Percentiles rank a stretch among this genome's conserved stretches.
These are phyloP conservation scores for Debaryomyces robertsiae DNA, from an alignment of 1,139 yeast species.

Conservation along the genomic window DNA sequence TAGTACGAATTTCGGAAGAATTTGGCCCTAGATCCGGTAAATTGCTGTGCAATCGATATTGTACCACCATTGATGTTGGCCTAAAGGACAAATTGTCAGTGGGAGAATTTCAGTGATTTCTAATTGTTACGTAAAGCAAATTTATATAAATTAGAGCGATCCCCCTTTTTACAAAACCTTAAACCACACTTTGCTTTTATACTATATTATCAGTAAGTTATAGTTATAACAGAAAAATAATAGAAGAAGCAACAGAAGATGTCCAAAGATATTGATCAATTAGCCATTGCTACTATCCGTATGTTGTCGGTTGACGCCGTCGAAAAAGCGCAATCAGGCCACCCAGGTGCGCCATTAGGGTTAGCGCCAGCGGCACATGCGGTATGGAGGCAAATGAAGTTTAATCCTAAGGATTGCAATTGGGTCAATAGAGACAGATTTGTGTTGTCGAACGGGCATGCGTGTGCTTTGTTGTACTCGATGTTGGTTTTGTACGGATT, in stretches of 20 bases:
- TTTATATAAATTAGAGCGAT: slow-evolving; percentile 7
- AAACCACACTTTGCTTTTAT: slow-evolving; percentile 1
- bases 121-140: slow-evolving; percentile 7
- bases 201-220: slow-evolving; percentile 7
- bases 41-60: slow-evolving; percentile 4
- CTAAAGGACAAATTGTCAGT: slow-evolving; percentile 7
- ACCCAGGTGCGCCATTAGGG: slow-evolving; percentile 99
- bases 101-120: slow-evolving; percentile 5
- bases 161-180: slow-evolving; percentile 1
- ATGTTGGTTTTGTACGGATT: slow-evolving; percentile 86
- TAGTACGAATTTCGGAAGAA: slow-evolving; percentile 4
- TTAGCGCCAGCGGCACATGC: slow-evolving; percentile 77
- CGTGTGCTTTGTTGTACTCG: slow-evolving; percentile 87
- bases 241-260: slow-evolving; percentile 16
- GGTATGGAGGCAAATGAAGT: slow-evolving; percentile 77
- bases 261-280: slow-evolving; percentile 57
- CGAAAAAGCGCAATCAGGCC: slow-evolving; percentile 92
- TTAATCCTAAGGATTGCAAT: slow-evolving; percentile 87
- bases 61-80: slow-evolving; percentile 2
- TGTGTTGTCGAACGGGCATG: slow-evolving; percentile 95
- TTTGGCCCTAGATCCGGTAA: slow-evolving; percentile 1
- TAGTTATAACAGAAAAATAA: neutral
- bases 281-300: slow-evolving; percentile 88
- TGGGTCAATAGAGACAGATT: slow-evolving; percentile 98
- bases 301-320: slow-evolving; percentile 88